phyloP scores from a whole-genome alignment of 2,329 filamentous ascomycete genomes.

The Xylaria sp. region DNA sequence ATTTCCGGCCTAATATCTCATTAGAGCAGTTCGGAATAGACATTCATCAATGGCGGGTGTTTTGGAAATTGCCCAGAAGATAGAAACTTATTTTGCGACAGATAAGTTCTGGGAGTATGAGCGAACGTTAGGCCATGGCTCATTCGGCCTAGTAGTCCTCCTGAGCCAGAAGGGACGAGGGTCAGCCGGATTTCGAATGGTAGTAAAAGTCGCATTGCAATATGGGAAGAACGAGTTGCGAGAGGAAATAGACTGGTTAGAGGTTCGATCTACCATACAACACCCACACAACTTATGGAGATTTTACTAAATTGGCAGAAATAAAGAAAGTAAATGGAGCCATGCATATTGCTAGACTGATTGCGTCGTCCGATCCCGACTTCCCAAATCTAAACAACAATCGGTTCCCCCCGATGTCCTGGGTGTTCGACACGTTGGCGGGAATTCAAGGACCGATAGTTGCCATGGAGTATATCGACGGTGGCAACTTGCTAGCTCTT shows the following conservation, averaged over 20 bases:
- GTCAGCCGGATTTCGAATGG: neutral
- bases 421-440: neutral
- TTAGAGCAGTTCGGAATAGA: neutral
- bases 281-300: neutral
- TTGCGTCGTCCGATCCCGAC: slow-evolving; percentile 3
- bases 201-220: slow-evolving; percentile 8
- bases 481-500: neutral
- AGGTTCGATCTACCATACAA: slow-evolving; percentile 2
- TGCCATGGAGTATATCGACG: slow-evolving; percentile 23
- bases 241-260: neutral
- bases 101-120: slow-evolving; percentile 18
- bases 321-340: slow-evolving; percentile 14
- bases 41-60: neutral
- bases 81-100: neutral
- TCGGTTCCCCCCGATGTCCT: neutral
- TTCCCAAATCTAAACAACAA: neutral
- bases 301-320: neutral
- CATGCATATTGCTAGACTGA: slow-evolving; percentile 24
- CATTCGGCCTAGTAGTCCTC: slow-evolving; percentile 8
- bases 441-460: neutral
- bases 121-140: slow-evolving; percentile 5
- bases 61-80: neutral
- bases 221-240: neutral
- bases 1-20: neutral
- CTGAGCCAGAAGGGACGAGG: neutral